Conservation (phyloP, 257 asterid genomes). For the Fraxinus americana region DNA sequence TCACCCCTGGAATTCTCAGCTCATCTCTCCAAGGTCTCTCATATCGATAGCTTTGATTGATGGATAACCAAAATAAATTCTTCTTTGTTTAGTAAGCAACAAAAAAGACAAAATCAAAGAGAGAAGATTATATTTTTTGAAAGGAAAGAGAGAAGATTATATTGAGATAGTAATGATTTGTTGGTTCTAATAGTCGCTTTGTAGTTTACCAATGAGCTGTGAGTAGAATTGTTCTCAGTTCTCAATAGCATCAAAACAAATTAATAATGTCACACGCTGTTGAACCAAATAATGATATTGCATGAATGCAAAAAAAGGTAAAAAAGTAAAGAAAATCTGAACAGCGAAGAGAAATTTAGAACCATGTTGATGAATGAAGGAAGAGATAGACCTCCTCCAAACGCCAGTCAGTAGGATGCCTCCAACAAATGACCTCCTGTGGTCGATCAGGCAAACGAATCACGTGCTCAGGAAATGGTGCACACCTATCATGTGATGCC, state of each 20-base stretch:
- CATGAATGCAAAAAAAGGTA: background rate
- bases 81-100: slow-evolving; percentile 3
- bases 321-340: slow-evolving; percentile 6
- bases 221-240: background rate
- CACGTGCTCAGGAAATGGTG: slow-evolving; percentile 78
- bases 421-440: slow-evolving; percentile 87
- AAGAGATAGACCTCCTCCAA: slow-evolving; percentile 59
- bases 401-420: slow-evolving; percentile 68
- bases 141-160: background rate
- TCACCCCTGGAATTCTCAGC: background rate
- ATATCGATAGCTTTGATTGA: background rate
- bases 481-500: slow-evolving; percentile 80
- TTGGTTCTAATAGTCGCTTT: slow-evolving; percentile 1
- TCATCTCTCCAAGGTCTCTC: background rate
- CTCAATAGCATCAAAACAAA: background rate
- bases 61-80: background rate
- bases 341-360: slow-evolving; percentile 1
- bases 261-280: background rate
- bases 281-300: slow-evolving; percentile 3
- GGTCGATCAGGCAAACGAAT: slow-evolving; percentile 56
- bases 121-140: background rate
- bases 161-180: background rate
- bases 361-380: slow-evolving; percentile 31
- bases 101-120: background rate
- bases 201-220: slow-evolving; percentile 13